A percentile compares a stretch with the other conserved stretches of the same genome.
Conservation (phyloP, 2,329 filamentous ascomycete genomes). For the Colletotrichum liriopes region DNA sequence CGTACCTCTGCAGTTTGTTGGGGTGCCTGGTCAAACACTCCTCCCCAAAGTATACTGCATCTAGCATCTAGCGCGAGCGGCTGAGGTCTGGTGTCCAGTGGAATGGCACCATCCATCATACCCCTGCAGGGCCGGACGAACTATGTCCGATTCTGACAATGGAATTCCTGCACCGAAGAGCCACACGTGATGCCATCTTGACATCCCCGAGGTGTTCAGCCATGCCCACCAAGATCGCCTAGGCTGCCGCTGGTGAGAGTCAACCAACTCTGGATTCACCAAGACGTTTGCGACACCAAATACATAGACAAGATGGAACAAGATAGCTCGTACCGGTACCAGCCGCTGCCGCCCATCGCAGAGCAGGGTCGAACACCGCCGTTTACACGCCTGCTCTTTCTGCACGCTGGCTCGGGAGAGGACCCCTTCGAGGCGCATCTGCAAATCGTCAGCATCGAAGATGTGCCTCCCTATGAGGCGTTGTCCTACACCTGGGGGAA, state of each 20-base stretch:
- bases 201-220: not conserved
- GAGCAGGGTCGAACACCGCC: constrained; percentile 31
- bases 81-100: constrained; percentile 17
- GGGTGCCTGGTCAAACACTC: not conserved
- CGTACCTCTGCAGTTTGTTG: not conserved
- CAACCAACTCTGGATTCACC: not conserved
- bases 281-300: not conserved
- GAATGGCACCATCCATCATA: constrained; percentile 1
- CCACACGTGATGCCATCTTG: constrained; percentile 11
- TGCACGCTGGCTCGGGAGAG: constrained; percentile 35
- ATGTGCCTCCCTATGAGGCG: constrained; percentile 41
- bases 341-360: constrained; percentile 34
- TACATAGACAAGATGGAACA: constrained; percentile 1
- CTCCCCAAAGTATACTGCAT: not conserved
- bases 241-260: not conserved
- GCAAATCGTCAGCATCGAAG: constrained; percentile 34
- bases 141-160: constrained; percentile 19
- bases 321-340: constrained; percentile 26
- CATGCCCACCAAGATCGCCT: not conserved
- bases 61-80: constrained; percentile 29
- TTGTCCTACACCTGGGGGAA: constrained; percentile 43
- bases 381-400: constrained; percentile 39
- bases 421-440: constrained; percentile 38
- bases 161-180: not conserved
- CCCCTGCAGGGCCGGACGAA: constrained; percentile 27